Base-by-base conservation (phyloP, 345 rosid species). In the Acer yangbiense region DNA sequence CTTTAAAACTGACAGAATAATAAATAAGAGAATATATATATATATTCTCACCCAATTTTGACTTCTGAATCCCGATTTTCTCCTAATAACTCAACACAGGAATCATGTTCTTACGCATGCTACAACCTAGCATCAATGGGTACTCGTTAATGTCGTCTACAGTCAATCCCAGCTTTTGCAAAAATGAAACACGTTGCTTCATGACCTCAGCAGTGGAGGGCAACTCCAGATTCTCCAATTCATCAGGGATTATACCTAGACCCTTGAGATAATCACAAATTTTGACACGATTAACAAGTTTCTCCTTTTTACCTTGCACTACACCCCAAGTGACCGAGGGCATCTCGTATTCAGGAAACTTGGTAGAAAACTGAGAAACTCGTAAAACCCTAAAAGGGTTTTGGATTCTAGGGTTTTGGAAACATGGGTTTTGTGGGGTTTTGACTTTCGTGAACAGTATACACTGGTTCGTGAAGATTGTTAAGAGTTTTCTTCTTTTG, bases 301-400 rank as follows among this genome's bases (percentile, higher is more conserved):
- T 92, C 39, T 93, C 96, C 71, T 89, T 95, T 73, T 84, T 94
- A 18, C 99, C 97, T 82, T 92, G 98, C 27, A 95, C 85, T 11
- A 92, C 94, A 43, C 95, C 97, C 98, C 98, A 95, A 29, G 98
- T 91, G 77, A 95, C 99, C 2, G 98, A 87, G 41, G 99, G 99
- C 98, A 93, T 93, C 81, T 93, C 93, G 80, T 95, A 93, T 43
- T 93, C 98, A 2, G 94, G 91, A 80, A 86, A 93, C 82, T 93
- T 93, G 46, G 89, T 88, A 73, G 95, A 90, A 78, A 88, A 87
- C 44, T 76, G 82, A 46, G 84, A 43, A 63, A 58, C 52, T 27
- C 63, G 73, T 11, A 52, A 68, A 80, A 74, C 76, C 27, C 82
- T 76, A 12, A 4, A 69, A 41, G 79, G 84, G 48, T 71, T 79